phyloP scores from a whole-genome alignment of 2,329 filamentous ascomycete genomes.

The Paecilomyces niveus region DNA sequence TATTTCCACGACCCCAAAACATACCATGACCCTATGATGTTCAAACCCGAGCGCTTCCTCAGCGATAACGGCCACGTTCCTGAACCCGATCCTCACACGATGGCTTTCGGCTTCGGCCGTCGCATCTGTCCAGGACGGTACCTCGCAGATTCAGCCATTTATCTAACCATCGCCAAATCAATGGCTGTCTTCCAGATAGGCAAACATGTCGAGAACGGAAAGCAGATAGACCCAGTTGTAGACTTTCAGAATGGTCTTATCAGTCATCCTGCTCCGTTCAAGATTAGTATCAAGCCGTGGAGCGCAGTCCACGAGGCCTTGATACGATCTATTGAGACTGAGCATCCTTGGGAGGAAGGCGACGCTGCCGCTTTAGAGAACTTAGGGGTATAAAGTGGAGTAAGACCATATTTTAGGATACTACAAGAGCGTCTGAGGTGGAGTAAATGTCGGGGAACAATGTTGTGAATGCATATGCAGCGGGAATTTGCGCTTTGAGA shows the following conservation, averaged over 20 bases:
- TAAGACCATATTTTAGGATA: too few relatives aligned
- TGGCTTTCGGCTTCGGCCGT: constrained; percentile 24
- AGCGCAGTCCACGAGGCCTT: constrained; percentile 15
- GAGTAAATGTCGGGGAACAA: too few relatives aligned
- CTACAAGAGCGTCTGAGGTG: too few relatives aligned
- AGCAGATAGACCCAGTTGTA: constrained; percentile 24
- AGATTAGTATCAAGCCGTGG: constrained; percentile 21
- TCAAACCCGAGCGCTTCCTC: constrained; percentile 33
- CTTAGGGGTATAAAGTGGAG: not conserved
- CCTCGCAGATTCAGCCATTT: constrained; percentile 27
- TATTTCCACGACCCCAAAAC: constrained; percentile 28
- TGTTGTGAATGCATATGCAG: too few relatives aligned
- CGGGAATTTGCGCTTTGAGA: too few relatives aligned
- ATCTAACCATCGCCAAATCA: constrained; percentile 29
- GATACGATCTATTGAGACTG: not conserved
- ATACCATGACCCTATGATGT: constrained; percentile 23
- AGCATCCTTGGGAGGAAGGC: not conserved
- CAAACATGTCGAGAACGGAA: constrained; percentile 28
- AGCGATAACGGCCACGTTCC: constrained; percentile 8
- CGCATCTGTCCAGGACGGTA: constrained; percentile 26
- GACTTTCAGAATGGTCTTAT: constrained; percentile 18
- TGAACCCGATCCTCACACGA: constrained; percentile 22
- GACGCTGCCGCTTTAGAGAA: not conserved
- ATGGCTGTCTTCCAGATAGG: constrained; percentile 38
- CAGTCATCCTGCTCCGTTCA: constrained; percentile 22